Conservation (phyloP, 2,329 filamentous ascomycete genomes). For the Xylaria hypoxylon region DNA sequence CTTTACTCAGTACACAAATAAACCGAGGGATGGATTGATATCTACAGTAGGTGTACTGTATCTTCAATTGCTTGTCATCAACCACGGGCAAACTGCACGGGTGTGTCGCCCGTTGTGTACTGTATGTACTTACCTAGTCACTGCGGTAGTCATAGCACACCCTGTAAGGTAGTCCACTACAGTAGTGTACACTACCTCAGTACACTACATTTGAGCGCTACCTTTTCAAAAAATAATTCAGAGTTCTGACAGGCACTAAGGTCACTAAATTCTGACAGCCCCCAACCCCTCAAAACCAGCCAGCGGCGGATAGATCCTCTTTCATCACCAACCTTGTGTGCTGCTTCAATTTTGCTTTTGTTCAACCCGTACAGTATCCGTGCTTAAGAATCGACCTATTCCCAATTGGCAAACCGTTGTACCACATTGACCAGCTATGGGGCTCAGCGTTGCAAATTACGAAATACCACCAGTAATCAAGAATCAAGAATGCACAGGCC, state of each 20-base stretch:
- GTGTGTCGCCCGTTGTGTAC: too few species aligned
- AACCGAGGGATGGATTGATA: neutral
- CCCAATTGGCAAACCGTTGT: slow-evolving; percentile 30
- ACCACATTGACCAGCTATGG: slow-evolving; percentile 15
- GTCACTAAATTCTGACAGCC: slow-evolving; percentile 31
- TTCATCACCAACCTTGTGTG: slow-evolving; percentile 37
- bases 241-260: slow-evolving; percentile 34
- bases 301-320: slow-evolving; percentile 37
- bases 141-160: too few species aligned
- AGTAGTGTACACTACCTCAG: neutral
- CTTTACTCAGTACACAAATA: too few species aligned
- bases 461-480: slow-evolving; percentile 6
- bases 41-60: neutral
- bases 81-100: slow-evolving; percentile 9
- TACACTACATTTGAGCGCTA: slow-evolving; percentile 22
- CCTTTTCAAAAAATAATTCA: slow-evolving; percentile 25
- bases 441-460: slow-evolving; percentile 20
- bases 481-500: too few species aligned
- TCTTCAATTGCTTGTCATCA: slow-evolving; percentile 9
- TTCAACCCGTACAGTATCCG: slow-evolving; percentile 4
- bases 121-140: too few species aligned
- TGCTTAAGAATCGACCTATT: slow-evolving; percentile 21
- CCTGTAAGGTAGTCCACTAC: too few species aligned
- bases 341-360: slow-evolving; percentile 26
- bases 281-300: slow-evolving; percentile 10